phyloP scores from a whole-genome alignment of 345 rosid species.

The Eucalyptus lansdowneana region DNA sequence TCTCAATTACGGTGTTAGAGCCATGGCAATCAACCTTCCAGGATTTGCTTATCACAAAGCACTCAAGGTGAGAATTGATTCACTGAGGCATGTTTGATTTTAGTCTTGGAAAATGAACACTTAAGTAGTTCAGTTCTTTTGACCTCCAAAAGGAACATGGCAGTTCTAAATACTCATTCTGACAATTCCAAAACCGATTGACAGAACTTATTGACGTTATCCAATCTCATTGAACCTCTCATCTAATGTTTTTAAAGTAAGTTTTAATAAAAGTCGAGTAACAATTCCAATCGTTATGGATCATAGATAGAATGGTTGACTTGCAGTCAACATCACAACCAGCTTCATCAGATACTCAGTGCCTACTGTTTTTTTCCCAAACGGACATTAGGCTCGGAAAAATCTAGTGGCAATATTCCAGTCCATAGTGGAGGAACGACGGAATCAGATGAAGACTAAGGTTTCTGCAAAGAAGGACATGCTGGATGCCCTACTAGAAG shows the following conservation, averaged over 20 bases:
- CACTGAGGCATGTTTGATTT: neutral
- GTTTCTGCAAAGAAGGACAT: conserved; percentile 33
- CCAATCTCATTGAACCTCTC: neutral
- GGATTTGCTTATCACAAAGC: conserved; percentile 83
- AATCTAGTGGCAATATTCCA: conserved; percentile 53
- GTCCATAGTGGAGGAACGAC: conserved; percentile 41
- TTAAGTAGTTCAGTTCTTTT: neutral
- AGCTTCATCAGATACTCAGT: neutral
- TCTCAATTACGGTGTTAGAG: conserved; percentile 73
- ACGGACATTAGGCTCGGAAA: conserved; percentile 47
- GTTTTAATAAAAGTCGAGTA: neutral
- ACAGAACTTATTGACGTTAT: neutral
- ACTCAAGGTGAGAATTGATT: conserved; percentile 36
- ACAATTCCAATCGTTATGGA: neutral
- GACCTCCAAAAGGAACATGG: neutral
- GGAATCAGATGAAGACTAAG: conserved; percentile 14
- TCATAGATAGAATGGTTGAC: neutral
- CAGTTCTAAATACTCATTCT: neutral
- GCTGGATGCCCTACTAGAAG: conserved; percentile 60
- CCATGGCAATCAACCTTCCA: conserved; percentile 81
- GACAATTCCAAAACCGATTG: neutral
- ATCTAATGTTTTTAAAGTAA: neutral
- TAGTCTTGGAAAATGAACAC: neutral
- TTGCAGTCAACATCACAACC: neutral
- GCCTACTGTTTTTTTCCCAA: neutral